Percentiles rank a stretch among this genome's conserved stretches.
These are phyloP conservation scores for Hymenochaete sp. DNA, from an alignment of 1,284 basidiomycete species.

Conservation along the genomic window DNA sequence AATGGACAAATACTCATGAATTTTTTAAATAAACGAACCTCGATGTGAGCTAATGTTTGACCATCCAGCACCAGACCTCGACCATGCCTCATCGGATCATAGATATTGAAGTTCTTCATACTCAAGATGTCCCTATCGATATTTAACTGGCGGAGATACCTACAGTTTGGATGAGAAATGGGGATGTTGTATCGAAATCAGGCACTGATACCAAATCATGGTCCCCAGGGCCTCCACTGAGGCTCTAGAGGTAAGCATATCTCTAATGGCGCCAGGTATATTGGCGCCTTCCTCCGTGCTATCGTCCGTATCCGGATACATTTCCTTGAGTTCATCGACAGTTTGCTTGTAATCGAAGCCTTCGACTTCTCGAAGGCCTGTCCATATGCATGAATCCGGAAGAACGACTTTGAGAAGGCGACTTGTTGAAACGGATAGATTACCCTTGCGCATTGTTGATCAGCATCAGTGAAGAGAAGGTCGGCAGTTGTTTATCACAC, in stretches of 20 bases:
- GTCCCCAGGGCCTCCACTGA: slow-evolving; percentile 81
- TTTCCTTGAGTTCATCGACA: slow-evolving; percentile 54
- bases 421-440: slow-evolving; percentile 72
- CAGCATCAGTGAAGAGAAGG: neutral
- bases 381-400: slow-evolving; percentile 79
- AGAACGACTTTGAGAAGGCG: slow-evolving; percentile 76
- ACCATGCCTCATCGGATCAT: slow-evolving; percentile 87
- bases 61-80: slow-evolving; percentile 83
- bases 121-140: slow-evolving; percentile 89
- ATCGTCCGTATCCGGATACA: slow-evolving; percentile 56
- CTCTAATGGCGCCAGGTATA: slow-evolving; percentile 68
- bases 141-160: slow-evolving; percentile 85
- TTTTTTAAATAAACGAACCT: slow-evolving; percentile 40
- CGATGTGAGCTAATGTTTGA: slow-evolving; percentile 88
- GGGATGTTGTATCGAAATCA: neutral
- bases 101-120: slow-evolving; percentile 94
- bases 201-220: slow-evolving; percentile 65
- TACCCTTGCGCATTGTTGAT: slow-evolving; percentile 50
- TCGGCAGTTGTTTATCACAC: slow-evolving; percentile 32
- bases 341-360: slow-evolving; percentile 72
- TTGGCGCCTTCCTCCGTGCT: slow-evolving; percentile 37
- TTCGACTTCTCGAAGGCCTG: slow-evolving; percentile 74
- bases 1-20: neutral
- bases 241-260: slow-evolving; percentile 54
- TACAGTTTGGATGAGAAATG: slow-evolving; percentile 22